A percentile compares a stretch with the other conserved stretches of the same genome.
Conservation (phyloP, 2,329 filamentous ascomycete species). For the Pseudocercospora musae region DNA sequence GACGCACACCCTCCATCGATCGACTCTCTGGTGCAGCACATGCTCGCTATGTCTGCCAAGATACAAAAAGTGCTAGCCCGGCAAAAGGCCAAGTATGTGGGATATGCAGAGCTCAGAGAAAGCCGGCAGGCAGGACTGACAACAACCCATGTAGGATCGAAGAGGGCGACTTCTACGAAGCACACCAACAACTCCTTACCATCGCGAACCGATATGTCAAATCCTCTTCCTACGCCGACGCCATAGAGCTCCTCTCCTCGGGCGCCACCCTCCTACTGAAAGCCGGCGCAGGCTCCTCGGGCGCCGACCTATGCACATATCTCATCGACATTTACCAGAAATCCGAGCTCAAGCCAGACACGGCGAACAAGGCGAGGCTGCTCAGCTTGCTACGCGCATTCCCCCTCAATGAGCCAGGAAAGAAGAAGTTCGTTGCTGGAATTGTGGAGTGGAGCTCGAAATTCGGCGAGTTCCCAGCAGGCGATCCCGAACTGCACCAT, state of each 20-base stretch:
- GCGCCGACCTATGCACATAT: conserved; percentile 83
- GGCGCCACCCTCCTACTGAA: conserved; percentile 83
- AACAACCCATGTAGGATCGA: conserved; percentile 63
- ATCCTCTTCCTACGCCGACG: conserved; percentile 75
- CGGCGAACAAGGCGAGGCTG: conserved; percentile 68
- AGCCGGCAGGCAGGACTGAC: background rate
- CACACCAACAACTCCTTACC: conserved; percentile 95
- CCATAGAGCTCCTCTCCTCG: conserved; percentile 79
- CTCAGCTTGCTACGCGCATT: conserved; percentile 79
- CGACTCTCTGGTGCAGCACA: background rate
- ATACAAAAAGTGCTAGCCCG: conserved; percentile 70
- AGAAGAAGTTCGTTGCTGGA: conserved; percentile 88
- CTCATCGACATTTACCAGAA: conserved; percentile 89
- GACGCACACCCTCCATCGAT: background rate
- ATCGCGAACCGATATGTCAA: conserved; percentile 94
- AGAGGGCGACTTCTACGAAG: conserved; percentile 94
- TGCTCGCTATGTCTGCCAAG: conserved; percentile 42
- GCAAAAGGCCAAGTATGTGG: conserved; percentile 69
- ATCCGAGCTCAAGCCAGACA: conserved; percentile 73
- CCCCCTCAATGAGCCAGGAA: conserved; percentile 75
- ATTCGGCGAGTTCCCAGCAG: conserved; percentile 80
- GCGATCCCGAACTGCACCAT: conserved; percentile 92
- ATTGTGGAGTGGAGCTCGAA: conserved; percentile 86
- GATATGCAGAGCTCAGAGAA: background rate
- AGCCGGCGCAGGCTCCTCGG: conserved; percentile 89